Evolutionary conservation across 768 basidiomycete species (phyloP).

Genomic region (Lanmaoa pseudosensibilis): DNA sequence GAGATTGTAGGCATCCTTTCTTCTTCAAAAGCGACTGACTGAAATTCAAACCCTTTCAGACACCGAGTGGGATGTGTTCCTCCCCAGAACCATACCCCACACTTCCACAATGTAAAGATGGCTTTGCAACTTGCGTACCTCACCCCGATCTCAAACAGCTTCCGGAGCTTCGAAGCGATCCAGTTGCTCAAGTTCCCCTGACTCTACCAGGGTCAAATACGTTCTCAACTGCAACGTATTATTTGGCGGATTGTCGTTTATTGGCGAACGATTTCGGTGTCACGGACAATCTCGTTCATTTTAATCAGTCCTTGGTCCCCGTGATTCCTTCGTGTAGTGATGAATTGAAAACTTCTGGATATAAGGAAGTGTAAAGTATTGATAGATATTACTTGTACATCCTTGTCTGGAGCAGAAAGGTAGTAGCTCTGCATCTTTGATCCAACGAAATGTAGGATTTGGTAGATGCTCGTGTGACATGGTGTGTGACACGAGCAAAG

Average conservation of each 20-base stretch:
- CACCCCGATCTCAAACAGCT: slow-evolving; percentile 3
- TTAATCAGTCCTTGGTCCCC: background rate
- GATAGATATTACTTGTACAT: background rate
- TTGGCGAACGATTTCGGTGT: background rate
- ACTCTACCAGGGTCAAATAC: background rate
- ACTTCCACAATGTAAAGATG: background rate
- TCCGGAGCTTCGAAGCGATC: background rate
- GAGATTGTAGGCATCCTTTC: slow-evolving; percentile 28
- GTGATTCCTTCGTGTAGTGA: background rate
- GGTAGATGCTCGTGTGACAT: slow-evolving; percentile 5
- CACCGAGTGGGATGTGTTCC: slow-evolving; percentile 27
- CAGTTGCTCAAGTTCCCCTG: background rate
- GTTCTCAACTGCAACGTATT: background rate
- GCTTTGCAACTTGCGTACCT: background rate
- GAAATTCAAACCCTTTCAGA: slow-evolving; percentile 20
- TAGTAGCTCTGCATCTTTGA: too few species aligned
- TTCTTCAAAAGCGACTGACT: background rate
- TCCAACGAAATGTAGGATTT: too few species aligned
- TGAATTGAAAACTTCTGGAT: background rate
- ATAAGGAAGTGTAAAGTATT: background rate
- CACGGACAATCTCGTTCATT: background rate
- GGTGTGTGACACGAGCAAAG: slow-evolving; percentile 1
- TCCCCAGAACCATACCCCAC: background rate
- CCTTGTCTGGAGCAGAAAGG: background rate
- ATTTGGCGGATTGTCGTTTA: background rate